phyloP scores from a whole-genome alignment of 2,329 filamentous ascomycete genomes.

The Colletotrichum euphorbiae region DNA sequence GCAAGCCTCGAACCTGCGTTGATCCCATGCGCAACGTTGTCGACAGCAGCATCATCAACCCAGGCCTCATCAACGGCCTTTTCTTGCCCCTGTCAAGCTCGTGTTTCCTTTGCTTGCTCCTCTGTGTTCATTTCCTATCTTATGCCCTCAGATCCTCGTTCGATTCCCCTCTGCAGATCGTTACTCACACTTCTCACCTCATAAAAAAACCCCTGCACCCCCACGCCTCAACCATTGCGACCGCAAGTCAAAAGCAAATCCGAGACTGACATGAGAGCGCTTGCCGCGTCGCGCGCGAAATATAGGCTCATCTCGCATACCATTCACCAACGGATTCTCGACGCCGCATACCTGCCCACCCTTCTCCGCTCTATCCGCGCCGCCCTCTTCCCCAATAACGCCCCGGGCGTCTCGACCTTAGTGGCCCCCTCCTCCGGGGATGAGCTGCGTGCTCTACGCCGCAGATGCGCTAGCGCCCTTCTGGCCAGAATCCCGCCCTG shows the following conservation, averaged over 20 bases:
- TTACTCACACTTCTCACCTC: constrained; percentile 23
- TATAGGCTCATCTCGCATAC: constrained; percentile 69
- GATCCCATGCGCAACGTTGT: neutral
- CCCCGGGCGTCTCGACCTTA: constrained; percentile 73
- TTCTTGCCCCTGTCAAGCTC: constrained; percentile 13
- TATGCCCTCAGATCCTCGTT: neutral
- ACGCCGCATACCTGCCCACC: constrained; percentile 72
- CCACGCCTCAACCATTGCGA: constrained; percentile 41
- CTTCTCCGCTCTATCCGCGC: constrained; percentile 78
- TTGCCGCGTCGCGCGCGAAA: constrained; percentile 39
- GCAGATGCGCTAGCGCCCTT: constrained; percentile 73
- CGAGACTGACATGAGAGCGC: constrained; percentile 37
- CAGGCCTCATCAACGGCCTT: neutral
- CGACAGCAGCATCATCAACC: neutral
- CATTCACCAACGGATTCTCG: constrained; percentile 68
- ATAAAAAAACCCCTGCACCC: constrained; percentile 41
- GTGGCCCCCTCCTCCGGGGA: constrained; percentile 70
- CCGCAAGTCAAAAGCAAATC: constrained; percentile 31
- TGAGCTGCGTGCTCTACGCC: constrained; percentile 71
- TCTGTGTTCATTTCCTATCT: constrained; percentile 14
- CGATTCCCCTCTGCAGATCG: constrained; percentile 36
- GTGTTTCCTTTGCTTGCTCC: constrained; percentile 1
- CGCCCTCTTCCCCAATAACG: constrained; percentile 88
- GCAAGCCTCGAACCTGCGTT: no score
- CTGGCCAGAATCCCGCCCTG: constrained; percentile 60